phyloP scores from a whole-genome alignment of 768 basidiomycete species.

The Agaricus blazei region DNA sequence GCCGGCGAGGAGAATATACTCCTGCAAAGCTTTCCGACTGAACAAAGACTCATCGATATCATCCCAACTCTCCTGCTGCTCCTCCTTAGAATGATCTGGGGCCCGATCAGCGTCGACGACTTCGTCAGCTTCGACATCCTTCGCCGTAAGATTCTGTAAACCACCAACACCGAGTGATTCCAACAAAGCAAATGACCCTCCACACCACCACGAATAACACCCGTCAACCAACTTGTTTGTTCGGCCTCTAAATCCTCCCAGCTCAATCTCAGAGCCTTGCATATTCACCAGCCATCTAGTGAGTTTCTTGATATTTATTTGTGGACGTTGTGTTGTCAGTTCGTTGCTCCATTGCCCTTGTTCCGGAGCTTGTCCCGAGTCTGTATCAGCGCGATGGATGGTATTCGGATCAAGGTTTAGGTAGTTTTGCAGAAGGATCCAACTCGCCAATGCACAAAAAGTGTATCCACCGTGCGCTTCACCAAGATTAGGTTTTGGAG shows the following conservation, averaged over 20 bases:
- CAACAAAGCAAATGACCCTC: constrained; percentile 76
- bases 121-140: constrained; percentile 21
- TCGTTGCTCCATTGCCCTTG: constrained; percentile 2
- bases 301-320: constrained; percentile 55
- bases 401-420: constrained; percentile 18
- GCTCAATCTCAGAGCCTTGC: constrained; percentile 79
- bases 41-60: constrained; percentile 54
- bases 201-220: constrained; percentile 99
- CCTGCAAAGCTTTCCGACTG: constrained; percentile 71
- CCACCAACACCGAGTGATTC: constrained; percentile 51
- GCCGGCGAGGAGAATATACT: constrained; percentile 81
- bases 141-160: constrained; percentile 23
- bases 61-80: constrained; percentile 43
- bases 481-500: constrained; percentile 72
- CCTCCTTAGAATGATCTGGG: background rate
- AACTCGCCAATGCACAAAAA: constrained; percentile 85
- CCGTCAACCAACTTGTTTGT: constrained; percentile 99
- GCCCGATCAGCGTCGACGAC: constrained; percentile 5
- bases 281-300: constrained; percentile 80
- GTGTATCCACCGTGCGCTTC: constrained; percentile 99
- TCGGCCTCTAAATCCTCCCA: constrained; percentile 90
- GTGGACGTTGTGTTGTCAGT: constrained; percentile 21
- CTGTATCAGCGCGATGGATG: background rate
- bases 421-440: constrained; percentile 70
- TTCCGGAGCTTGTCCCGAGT: background rate